Percentiles rank a stretch among this genome's conserved stretches.
phyloP scores from a whole-genome alignment of 768 basidiomycete species.

The Krasilnikovozyma curviuscula region DNA sequence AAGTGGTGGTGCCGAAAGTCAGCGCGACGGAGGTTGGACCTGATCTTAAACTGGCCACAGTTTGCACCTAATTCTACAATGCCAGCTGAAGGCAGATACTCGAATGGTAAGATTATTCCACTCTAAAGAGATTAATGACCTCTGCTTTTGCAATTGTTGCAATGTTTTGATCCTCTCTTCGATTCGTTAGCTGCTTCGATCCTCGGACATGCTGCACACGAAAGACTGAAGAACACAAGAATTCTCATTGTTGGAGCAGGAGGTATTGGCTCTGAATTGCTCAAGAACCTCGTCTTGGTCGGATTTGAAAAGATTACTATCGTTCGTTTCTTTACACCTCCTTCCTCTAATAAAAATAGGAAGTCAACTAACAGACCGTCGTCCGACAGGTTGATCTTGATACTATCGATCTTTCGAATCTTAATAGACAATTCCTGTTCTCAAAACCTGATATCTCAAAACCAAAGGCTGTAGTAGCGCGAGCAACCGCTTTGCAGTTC shows the following conservation, averaged over 20 bases:
- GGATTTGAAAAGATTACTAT: constrained; percentile 85
- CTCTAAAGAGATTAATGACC: too few species aligned
- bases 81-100: too few species aligned
- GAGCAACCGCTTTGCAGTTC: constrained; percentile 33
- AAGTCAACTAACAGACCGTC: neutral
- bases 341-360: too few species aligned
- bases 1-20: too few species aligned
- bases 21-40: too few species aligned
- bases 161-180: too few species aligned
- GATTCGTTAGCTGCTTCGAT: constrained; percentile 2
- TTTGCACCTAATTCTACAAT: too few species aligned
- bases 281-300: constrained; percentile 85
- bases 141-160: too few species aligned
- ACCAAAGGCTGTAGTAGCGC: constrained; percentile 66
- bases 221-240: constrained; percentile 18
- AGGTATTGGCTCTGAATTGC: constrained; percentile 89
- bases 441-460: constrained; percentile 93
- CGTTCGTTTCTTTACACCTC: constrained; percentile 15
- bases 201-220: constrained; percentile 2
- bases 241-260: constrained; percentile 83
- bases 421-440: constrained; percentile 93
- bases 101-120: too few species aligned
- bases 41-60: too few species aligned
- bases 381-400: constrained; percentile 55
- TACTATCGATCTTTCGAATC: constrained; percentile 92